phyloP scores from a whole-genome alignment of 1,284 basidiomycete genomes.

The Cutaneotrichosporon sp. region DNA sequence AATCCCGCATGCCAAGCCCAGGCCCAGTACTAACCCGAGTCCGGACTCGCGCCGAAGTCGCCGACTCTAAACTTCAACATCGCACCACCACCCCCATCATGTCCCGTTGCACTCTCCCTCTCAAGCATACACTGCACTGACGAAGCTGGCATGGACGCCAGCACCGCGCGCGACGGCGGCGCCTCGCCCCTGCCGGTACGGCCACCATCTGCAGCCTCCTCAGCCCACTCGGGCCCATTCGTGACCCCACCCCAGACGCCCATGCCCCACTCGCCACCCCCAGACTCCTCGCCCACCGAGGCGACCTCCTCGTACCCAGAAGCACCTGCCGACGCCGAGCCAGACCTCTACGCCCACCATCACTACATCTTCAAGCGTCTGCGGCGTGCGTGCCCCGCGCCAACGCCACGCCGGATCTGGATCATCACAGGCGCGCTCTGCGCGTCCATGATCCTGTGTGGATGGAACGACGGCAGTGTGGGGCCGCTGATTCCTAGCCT shows the following conservation, averaged over 20 bases:
- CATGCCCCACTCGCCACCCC: not conserved
- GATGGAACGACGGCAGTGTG: constrained; percentile 24
- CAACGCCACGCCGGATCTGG: not conserved
- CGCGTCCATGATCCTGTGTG: constrained; percentile 22
- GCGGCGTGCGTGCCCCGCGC: constrained; percentile 17
- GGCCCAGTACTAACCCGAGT: not conserved
- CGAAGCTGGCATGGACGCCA: not conserved
- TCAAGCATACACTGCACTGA: not conserved
- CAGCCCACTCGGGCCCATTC: not conserved
- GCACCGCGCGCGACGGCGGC: not conserved
- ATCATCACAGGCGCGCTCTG: constrained; percentile 15
- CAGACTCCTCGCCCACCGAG: not conserved
- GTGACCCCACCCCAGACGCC: not conserved
- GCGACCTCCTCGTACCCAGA: not conserved
- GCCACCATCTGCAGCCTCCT: not conserved
- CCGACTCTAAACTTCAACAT: not conserved
- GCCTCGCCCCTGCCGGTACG: not conserved
- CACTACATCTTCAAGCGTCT: constrained; percentile 18
- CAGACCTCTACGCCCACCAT: constrained; percentile 5
- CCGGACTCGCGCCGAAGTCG: not conserved
- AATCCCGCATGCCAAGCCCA: no score
- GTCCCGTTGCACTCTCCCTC: not conserved
- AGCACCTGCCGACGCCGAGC: not conserved
- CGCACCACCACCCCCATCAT: not conserved
- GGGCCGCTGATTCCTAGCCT: constrained; percentile 24